Base-by-base conservation (phyloP, 768 basidiomycete species). In the Suillus variegatus region DNA sequence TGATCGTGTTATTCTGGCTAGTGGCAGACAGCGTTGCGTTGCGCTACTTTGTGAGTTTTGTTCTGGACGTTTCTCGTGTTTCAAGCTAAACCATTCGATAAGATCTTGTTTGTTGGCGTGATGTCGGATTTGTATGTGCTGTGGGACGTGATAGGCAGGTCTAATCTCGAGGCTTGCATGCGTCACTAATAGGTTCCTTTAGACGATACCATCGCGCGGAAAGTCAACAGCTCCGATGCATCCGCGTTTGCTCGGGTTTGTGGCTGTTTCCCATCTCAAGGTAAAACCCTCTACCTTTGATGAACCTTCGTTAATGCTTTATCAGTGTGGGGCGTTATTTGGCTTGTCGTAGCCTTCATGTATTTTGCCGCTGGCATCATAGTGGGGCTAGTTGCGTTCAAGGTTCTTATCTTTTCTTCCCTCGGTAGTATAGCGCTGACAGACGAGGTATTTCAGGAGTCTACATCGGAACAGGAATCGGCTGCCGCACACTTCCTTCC, bases 101-200 rank as follows among this genome's bases (percentile, higher is more conserved):
- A 92, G 91, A 81, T 94, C 13, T 75, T 95, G 32, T 95, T 95
- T 74, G 86, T 95, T 41, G 93, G 93, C 20, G 86, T 87, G 67
- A 95, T 95, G 93, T 92, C 90, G 9, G 92, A 91, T 75, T 80
- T 95, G 80, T 95, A 95, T 70, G 89, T 87, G 60, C 82, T 94
- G 2, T 96, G 93, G 91, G 95, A 97, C 70, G 90, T 97, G 60
- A 82, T 94, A 41, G 91, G 93, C 88, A 62, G 65, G 83, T 76
- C 13, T 43, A 25, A 7, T 20, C 14, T 18, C 56, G 22, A 9
- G 60, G 40, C 6, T 25, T 25, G 18, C 57, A 20, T 20, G 38
- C 16, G 52, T 46, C 25, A 28, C 13, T 38, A 40, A 41, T 73
- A 4, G 66, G 2, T 10, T 25, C 38, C 38, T 18, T 22, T 70